These are phyloP conservation scores for Brassica balearica DNA, from an alignment of 441 rosid species.

Conservation along the genomic window DNA sequence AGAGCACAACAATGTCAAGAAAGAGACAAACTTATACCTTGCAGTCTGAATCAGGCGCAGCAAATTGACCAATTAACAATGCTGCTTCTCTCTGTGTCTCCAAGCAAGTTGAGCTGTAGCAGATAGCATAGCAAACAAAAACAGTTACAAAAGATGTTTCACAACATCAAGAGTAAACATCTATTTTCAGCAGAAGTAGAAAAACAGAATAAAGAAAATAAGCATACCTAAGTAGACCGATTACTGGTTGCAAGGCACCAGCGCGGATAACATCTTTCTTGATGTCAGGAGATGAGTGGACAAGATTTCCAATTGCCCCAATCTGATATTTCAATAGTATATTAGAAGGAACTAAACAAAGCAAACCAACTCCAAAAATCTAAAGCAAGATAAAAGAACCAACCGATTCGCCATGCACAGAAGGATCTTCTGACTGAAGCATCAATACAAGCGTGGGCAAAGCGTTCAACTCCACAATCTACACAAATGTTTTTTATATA, in stretches of 20 bases:
- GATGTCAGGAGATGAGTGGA: constrained; percentile 94
- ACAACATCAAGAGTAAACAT: constrained; percentile 6
- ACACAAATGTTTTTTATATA: constrained; percentile 29
- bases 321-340: constrained; percentile 55
- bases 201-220: neutral
- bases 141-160: constrained; percentile 12
- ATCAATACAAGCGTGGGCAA: constrained; percentile 67
- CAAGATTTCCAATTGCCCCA: constrained; percentile 94
- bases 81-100: constrained; percentile 86
- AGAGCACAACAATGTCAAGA: neutral
- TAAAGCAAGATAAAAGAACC: constrained; percentile 35
- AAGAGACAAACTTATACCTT: constrained; percentile 51
- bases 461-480: constrained; percentile 73
- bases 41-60: constrained; percentile 77
- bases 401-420: constrained; percentile 77
- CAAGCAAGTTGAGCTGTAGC: constrained; percentile 61
- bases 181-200: neutral
- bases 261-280: constrained; percentile 86
- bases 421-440: constrained; percentile 66
- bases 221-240: constrained; percentile 74
- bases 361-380: neutral
- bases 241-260: constrained; percentile 95
- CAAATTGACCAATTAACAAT: constrained; percentile 75
- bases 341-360: constrained; percentile 20
- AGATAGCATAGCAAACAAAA: neutral